Base-by-base conservation (phyloP, 805 yeast species). In the Kodamaea nitidulidarum region DNA sequence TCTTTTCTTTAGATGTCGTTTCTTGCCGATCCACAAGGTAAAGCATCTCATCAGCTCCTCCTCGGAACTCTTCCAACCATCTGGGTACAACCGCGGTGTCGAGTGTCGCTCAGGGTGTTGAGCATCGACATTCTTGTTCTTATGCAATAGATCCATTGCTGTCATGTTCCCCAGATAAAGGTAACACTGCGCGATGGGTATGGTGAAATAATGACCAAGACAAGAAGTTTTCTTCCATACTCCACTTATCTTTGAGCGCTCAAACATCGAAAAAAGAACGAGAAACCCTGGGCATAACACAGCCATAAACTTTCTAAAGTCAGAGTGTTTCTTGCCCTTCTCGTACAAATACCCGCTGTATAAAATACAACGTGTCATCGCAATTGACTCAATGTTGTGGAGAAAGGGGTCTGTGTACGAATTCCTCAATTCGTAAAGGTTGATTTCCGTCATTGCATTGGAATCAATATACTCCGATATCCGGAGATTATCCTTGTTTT, bases 31-130 rank as follows among this genome's bases (percentile, higher is more conserved):
- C 96, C 96, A 88, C 2, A 91, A 49, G 0, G 93, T 85, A 51
- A 91, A 88, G 46, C 93, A 79, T 36, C 95, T 67, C 18, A 76
- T 62, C n/a, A 70, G 49, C 47, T 86, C 93, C 35, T 81, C 84
- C 51, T 91, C 98, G 7, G 78, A 67, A 2, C 95, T 82, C 46
- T 71, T 75, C 88, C 95, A 84, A 0, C 96, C 96, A 59, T 88
- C 95, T 1, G 73, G 61, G 53, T 84, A 88, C 0, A 83, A 65
- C 25, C 95, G 65, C 0, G 97, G 95, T 21, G 84, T 54, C 0
- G 80, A 61, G 35, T 73, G 70, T 4, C 67, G 70, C 0, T 82
- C 85, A 0, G 84, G 82, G 41, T 71, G 60, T 15, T 60, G 55
- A 2, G 64, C 63, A 41, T 79, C 78, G 32, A 69, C 60, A n/a